Percentiles rank a stretch among this genome's conserved stretches.
phyloP scores from a whole-genome alignment of 2,329 filamentous ascomycete genomes.

The Ilyonectria destructans region DNA sequence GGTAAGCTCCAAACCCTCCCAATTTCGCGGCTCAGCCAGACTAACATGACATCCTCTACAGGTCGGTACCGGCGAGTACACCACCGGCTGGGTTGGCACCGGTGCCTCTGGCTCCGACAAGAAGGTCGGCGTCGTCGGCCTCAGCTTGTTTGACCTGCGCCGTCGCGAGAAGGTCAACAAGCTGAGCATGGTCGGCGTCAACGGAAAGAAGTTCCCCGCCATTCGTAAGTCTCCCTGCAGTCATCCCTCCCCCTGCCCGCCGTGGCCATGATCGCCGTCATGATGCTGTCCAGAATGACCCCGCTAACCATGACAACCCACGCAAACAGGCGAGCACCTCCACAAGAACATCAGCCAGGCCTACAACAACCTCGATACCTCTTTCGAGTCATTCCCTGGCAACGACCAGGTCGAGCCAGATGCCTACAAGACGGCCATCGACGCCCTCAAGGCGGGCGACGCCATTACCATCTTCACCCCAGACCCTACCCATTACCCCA shows the following conservation, averaged over 20 bases:
- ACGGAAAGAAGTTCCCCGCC: constrained; percentile 90
- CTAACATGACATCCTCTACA: constrained; percentile 50
- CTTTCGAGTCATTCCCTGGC: constrained; percentile 86
- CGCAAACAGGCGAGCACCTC: constrained; percentile 79
- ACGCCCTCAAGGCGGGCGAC: constrained; percentile 84
- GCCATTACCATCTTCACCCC: constrained; percentile 98
- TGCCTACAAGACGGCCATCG: constrained; percentile 91
- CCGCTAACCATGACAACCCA: constrained; percentile 28
- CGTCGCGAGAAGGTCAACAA: constrained; percentile 90
- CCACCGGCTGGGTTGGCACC: constrained; percentile 91
- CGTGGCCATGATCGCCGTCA: neutral
- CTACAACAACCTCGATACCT: constrained; percentile 91
- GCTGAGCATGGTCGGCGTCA: constrained; percentile 91
- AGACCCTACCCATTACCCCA: constrained; percentile 92
- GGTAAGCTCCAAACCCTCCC: constrained; percentile 61
- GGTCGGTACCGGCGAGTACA: constrained; percentile 97
- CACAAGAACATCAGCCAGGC: constrained; percentile 88
- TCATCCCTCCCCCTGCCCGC: neutral
- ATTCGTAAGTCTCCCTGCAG: constrained; percentile 76
- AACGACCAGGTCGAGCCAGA: constrained; percentile 83
- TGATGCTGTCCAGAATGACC: neutral
- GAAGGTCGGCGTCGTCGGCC: constrained; percentile 93
- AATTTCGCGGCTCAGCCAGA: neutral
- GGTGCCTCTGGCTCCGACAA: constrained; percentile 92
- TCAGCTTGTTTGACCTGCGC: constrained; percentile 91